Percentiles rank a stretch among this genome's conserved stretches.
phyloP scores from a whole-genome alignment of 495 filamentous ascomycete genomes.

The Aspergillus mulundensis region DNA sequence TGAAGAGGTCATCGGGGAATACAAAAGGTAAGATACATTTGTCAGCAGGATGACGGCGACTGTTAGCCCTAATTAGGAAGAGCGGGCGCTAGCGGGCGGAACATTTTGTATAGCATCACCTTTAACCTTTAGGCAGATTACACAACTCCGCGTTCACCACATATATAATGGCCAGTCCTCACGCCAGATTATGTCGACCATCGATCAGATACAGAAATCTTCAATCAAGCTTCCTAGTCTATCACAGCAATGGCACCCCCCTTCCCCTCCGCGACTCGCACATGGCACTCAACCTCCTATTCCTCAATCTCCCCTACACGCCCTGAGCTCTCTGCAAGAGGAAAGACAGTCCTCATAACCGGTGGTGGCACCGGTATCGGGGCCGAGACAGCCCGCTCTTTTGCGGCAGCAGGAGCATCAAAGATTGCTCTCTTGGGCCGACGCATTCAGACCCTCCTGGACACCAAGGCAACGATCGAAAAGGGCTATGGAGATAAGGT shows the following conservation, averaged over 20 bases:
- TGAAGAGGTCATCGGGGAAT: neutral
- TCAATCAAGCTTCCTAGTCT: neutral
- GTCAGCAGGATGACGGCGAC: neutral
- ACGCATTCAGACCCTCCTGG: constrained; percentile 16
- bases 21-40: neutral
- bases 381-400: constrained; percentile 33
- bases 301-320: constrained; percentile 31
- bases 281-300: constrained; percentile 38
- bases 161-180: neutral
- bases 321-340: constrained; percentile 37
- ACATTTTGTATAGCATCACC: constrained; percentile 3
- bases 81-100: neutral
- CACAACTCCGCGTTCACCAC: neutral
- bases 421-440: constrained; percentile 35
- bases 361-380: constrained; percentile 46
- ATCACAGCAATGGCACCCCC: neutral
- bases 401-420: constrained; percentile 41
- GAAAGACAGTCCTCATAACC: constrained; percentile 46
- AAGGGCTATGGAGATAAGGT: constrained; percentile 10
- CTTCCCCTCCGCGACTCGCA: constrained; percentile 19
- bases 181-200: neutral
- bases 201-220: neutral
- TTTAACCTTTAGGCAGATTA: neutral
- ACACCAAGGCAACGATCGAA: constrained; percentile 25
- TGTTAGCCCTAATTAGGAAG: neutral